Evolutionary conservation across 2,329 filamentous ascomycete genomes (phyloP), one percentile per base, ranked within the genome.

Genomic region (Hysterium pulicare): DNA sequence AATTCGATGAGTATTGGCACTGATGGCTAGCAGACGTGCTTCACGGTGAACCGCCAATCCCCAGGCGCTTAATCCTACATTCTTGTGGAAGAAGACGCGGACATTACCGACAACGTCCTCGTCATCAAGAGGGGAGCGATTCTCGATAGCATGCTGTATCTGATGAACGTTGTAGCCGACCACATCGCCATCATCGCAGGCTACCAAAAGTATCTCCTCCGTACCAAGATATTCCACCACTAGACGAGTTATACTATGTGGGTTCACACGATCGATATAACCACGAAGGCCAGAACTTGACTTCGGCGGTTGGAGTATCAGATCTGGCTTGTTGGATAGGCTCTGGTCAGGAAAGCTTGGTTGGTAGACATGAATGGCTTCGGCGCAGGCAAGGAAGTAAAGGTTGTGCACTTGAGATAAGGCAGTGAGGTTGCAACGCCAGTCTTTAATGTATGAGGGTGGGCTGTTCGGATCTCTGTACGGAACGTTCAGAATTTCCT

Each of bases 21-120:
- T 87, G 30, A 94, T 84, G 0, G 91, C 93, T 48, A 98, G 85
- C 47, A 96, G 72, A 0, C 90, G 82, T n/a, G 87, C 88, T 48
- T 83, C 72, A 47, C 81, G 77, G 62, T 97, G 91, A 9, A 95
- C 77, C 6, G 89, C 85, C 36, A 95, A 68, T 0, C 91, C 93
- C 93, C 93, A 98, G 2, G 90, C 91, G 46, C 87, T 91, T 19
- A 69, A 71, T 1, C 80, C 79, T 2, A 95, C 89, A 59, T 86
- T 90, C 28, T 86, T 79, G 45, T 82, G 79, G 44, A 95, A 87
- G 58, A 95, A 87, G 0, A 71, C 71, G 56, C 45, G 71, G 51
- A 61, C 59, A 43, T 10, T 38, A 30, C 37, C 42, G 26, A 22
- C 40, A 33, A 9, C 36, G 22, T 21, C 11, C 6, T 48, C 34